Base-by-base conservation (phyloP, 306 rosid species). In the Purshia tridentata region DNA sequence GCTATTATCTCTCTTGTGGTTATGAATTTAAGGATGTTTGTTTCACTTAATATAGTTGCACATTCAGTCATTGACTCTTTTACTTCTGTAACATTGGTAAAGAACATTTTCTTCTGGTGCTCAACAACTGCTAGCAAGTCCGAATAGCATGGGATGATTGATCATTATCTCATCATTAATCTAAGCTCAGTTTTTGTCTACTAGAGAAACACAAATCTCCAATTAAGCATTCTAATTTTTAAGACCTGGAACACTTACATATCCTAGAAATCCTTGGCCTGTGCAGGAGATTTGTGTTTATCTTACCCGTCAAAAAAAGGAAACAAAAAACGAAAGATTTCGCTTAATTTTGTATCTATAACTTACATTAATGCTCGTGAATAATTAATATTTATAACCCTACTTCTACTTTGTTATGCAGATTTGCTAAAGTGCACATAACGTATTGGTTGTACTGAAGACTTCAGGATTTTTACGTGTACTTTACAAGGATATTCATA, bases 381-480 rank as follows among this genome's bases (percentile, higher is more conserved):
- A 13, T 46, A 60, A 19, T 77, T 41, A 50, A 51, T 19, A 59
- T 76, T 73, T 45, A 70, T 83, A 74, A 70, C 77, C 47, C 29
- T 46, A 75, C 48, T 69, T 41, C 63, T 83, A 49, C 64, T 41
- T 49, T 49, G 77, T 79, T 64, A 44, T 86, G 69, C 87, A 90
- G 91, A 74, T 80, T 46, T 80, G 56, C 78, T 62, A 12, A 44
- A 62, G 65, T 57, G 35, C 80, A 67, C 50, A 9, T 70, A 71
- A 35, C 58, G n/a, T 55, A 75, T 76, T 70, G 67, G 57, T 82
- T 46, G 72, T 41, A 57, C 67, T 67, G 80, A 79, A 82, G 63
- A 61, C 65, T 67, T 72, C 42, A 10, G 67, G 76, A 68, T 67
- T 60, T 61, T 60, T 72, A 48, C 29, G 23, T 80, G 8, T 77